Percentiles rank a stretch among this genome's conserved stretches.
Conservation (phyloP, 2,329 filamentous ascomycete genomes). For the Thelonectria blattea region DNA sequence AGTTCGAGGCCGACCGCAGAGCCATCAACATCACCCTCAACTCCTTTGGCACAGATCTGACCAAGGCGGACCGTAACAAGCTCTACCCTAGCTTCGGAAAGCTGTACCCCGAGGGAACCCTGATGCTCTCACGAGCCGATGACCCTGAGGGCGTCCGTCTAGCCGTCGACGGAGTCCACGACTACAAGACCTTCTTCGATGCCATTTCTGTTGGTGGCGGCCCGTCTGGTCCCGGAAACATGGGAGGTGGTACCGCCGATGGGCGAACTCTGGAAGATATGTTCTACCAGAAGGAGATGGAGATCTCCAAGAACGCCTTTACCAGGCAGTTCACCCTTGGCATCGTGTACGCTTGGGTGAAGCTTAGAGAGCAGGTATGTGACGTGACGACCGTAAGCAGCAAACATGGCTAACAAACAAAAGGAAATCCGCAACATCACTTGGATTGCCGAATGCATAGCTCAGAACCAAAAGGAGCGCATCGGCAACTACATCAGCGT, state of each 20-base stretch:
- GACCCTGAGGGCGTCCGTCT: slow-evolving; percentile 93
- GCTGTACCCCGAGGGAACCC: slow-evolving; percentile 89
- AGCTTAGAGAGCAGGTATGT: slow-evolving; percentile 91
- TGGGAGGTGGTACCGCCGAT: slow-evolving; percentile 79
- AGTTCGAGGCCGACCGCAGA: slow-evolving; percentile 95
- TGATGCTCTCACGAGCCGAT: slow-evolving; percentile 94
- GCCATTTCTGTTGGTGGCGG: slow-evolving; percentile 80
- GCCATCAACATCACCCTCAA: slow-evolving; percentile 99
- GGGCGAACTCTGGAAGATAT: slow-evolving; percentile 93
- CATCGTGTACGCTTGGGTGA: slow-evolving; percentile 97
- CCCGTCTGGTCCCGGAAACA: slow-evolving; percentile 77
- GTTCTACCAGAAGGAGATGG: slow-evolving; percentile 99
- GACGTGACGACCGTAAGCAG: not conserved
- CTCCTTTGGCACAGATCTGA: slow-evolving; percentile 95
- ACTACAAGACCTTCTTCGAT: slow-evolving; percentile 97
- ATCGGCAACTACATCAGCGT: slow-evolving; percentile 99
- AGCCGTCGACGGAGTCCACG: slow-evolving; percentile 88
- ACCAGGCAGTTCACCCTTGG: slow-evolving; percentile 95
- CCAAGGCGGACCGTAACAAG: slow-evolving; percentile 93
- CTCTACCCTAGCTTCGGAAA: slow-evolving; percentile 92
- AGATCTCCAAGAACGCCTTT: slow-evolving; percentile 93
- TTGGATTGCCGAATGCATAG: slow-evolving; percentile 99
- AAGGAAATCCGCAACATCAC: slow-evolving; percentile 99
- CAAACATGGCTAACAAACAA: slow-evolving; percentile 38
- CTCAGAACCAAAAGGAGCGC: slow-evolving; percentile 98